Evolutionary conservation across 2,329 filamentous ascomycete genomes (phyloP).

Genomic region (Coleophoma cylindrospora): DNA sequence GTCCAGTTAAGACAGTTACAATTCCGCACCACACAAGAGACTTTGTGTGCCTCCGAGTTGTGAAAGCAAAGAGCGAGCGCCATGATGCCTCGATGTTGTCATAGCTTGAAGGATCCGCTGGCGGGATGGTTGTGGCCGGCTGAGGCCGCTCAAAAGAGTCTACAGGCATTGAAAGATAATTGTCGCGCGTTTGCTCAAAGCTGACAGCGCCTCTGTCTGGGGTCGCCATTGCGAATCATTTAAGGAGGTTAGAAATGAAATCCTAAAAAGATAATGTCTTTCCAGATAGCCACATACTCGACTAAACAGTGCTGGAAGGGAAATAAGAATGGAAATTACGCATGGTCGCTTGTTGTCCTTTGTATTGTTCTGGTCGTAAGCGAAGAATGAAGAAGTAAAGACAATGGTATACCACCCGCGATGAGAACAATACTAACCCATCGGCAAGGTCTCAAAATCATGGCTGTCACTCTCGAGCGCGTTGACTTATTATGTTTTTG

Average conservation of each 20-base stretch:
- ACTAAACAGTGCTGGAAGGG: not conserved
- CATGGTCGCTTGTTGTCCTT: slow-evolving; percentile 1
- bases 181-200: not conserved
- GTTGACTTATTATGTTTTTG: no score
- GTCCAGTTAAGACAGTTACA: slow-evolving; percentile 54
- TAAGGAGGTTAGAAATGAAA: not conserved
- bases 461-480: no score
- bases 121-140: not conserved
- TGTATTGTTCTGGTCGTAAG: slow-evolving; percentile 13
- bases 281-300: not conserved
- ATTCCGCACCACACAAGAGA: slow-evolving; percentile 49
- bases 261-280: not conserved
- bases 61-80: slow-evolving; percentile 63
- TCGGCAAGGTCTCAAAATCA: no score
- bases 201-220: not conserved
- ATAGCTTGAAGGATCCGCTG: not conserved
- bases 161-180: not conserved
- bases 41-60: slow-evolving; percentile 51
- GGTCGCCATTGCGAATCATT: no score
- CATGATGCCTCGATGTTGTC: slow-evolving; percentile 13
- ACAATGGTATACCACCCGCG: not conserved
- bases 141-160: not conserved
- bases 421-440: no score
- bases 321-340: not conserved
- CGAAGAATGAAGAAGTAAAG: slow-evolving; percentile 1